Evolutionary conservation across 306 rosid species (phyloP).

Genomic region (Macrotyloma uniflorum): DNA sequence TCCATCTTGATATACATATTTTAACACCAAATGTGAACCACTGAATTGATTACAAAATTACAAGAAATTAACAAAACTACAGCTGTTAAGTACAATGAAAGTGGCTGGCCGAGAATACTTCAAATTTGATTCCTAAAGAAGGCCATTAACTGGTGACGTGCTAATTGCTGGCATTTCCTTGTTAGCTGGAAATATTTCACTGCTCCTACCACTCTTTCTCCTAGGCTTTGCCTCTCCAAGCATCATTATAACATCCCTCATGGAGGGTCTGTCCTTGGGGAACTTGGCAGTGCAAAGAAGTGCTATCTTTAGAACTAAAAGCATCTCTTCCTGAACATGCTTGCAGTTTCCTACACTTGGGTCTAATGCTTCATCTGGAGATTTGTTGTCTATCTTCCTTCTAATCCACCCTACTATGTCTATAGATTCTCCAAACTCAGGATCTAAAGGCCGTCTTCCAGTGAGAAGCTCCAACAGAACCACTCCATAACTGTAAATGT

Average conservation of each 20-base stretch:
- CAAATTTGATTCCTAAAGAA: constrained; percentile 50
- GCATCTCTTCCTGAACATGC: constrained; percentile 95
- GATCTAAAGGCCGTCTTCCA: constrained; percentile 76
- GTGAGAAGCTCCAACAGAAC: constrained; percentile 88
- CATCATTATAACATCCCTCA: constrained; percentile 94
- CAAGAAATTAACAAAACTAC: constrained; percentile 44
- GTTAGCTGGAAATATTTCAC: constrained; percentile 48
- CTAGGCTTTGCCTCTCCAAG: constrained; percentile 95
- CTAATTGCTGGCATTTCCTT: constrained; percentile 63
- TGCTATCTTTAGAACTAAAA: constrained; percentile 85
- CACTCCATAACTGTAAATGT: constrained; percentile 87
- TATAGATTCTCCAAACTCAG: constrained; percentile 76
- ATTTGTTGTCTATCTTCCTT: constrained; percentile 58
- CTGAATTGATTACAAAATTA: constrained; percentile 50
- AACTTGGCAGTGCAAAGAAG: constrained; percentile 89
- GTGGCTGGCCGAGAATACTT: constrained; percentile 22
- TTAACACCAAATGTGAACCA: constrained; percentile 32
- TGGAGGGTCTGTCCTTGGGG: constrained; percentile 94
- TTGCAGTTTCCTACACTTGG: constrained; percentile 81
- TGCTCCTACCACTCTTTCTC: constrained; percentile 68
- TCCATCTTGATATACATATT: constrained; percentile 43
- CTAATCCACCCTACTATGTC: constrained; percentile 92
- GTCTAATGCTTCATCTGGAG: constrained; percentile 79
- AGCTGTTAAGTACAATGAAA: constrained; percentile 48
- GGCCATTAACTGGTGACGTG: constrained; percentile 70